A percentile compares a stretch with the other conserved stretches of the same genome.
Conservation (phyloP, 1,139 yeast species). For the Taphrina deformans region DNA sequence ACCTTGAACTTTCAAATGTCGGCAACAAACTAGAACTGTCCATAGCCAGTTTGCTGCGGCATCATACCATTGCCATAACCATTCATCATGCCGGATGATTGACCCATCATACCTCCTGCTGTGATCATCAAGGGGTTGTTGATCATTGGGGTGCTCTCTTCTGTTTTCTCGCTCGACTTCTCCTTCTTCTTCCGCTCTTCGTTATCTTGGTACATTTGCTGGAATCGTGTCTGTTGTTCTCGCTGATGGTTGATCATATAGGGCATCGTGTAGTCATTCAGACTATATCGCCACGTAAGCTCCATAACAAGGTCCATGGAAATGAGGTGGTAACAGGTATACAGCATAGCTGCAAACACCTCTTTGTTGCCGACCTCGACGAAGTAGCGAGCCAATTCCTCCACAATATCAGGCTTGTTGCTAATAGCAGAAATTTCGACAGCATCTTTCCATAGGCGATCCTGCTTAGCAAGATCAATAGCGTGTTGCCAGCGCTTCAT, state of each 20-base stretch:
- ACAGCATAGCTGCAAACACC: slow-evolving; percentile 87
- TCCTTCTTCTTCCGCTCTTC: slow-evolving; percentile 62
- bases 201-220: slow-evolving; percentile 67
- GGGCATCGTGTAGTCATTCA: slow-evolving; percentile 83
- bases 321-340: slow-evolving; percentile 77
- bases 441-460: slow-evolving; percentile 92
- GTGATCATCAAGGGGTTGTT: slow-evolving; percentile 42
- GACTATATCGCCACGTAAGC: slow-evolving; percentile 83
- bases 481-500: slow-evolving; percentile 92
- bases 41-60: slow-evolving; percentile 38
- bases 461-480: slow-evolving; percentile 81
- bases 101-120: slow-evolving; percentile 42
- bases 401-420: slow-evolving; percentile 74
- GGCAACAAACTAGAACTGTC: not conserved
- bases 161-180: slow-evolving; percentile 58
- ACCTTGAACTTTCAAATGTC: not conserved
- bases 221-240: slow-evolving; percentile 70
- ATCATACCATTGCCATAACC: slow-evolving; percentile 33
- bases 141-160: slow-evolving; percentile 48
- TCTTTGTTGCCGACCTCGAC: slow-evolving; percentile 97
- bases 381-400: slow-evolving; percentile 83
- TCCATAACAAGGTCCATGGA: slow-evolving; percentile 83
- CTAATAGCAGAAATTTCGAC: slow-evolving; percentile 90
- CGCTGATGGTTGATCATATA: slow-evolving; percentile 75
- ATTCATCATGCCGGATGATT: slow-evolving; percentile 2